Evolutionary conservation across 2,329 filamentous ascomycete species (phyloP).

Genomic region (Pestalotiopsis sp.): DNA sequence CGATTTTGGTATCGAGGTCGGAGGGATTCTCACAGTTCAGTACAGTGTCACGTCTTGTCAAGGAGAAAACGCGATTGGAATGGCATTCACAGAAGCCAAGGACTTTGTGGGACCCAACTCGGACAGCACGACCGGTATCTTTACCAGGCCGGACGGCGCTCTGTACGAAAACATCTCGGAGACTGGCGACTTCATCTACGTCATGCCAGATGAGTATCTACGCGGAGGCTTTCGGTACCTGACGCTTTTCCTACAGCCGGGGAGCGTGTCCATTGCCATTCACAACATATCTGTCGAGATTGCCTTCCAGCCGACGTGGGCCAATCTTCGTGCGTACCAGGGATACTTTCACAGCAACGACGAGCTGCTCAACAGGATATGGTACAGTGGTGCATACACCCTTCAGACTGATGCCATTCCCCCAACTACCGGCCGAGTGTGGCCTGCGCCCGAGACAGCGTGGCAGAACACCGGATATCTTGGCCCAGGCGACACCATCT

Average conservation of each 20-base stretch:
- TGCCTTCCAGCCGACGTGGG: slow-evolving; percentile 37
- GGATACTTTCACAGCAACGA: slow-evolving; percentile 56
- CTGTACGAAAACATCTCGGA: slow-evolving; percentile 38
- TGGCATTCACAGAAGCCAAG: slow-evolving; percentile 46
- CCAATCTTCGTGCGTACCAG: slow-evolving; percentile 53
- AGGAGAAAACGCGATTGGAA: slow-evolving; percentile 35
- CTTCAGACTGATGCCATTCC: slow-evolving; percentile 39
- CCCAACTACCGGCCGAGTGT: slow-evolving; percentile 27
- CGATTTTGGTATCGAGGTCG: slow-evolving; percentile 32
- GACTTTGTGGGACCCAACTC: slow-evolving; percentile 43
- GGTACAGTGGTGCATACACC: slow-evolving; percentile 59
- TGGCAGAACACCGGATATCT: slow-evolving; percentile 31
- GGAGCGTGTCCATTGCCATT: slow-evolving; percentile 26
- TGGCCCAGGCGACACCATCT: slow-evolving; percentile 32
- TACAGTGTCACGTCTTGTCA: slow-evolving; percentile 23
- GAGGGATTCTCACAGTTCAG: slow-evolving; percentile 28
- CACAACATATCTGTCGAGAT: slow-evolving; percentile 27
- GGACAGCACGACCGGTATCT: slow-evolving; percentile 41
- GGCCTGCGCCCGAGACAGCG: slow-evolving; percentile 32
- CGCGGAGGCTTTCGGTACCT: slow-evolving; percentile 48
- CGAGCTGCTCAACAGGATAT: slow-evolving; percentile 54
- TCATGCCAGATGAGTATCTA: slow-evolving; percentile 39
- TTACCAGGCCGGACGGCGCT: slow-evolving; percentile 35
- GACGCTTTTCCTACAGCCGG: slow-evolving; percentile 39
- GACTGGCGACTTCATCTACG: slow-evolving; percentile 34